Base-by-base conservation (phyloP, 345 rosid genomes). In the Citrus mangshanensis region DNA sequence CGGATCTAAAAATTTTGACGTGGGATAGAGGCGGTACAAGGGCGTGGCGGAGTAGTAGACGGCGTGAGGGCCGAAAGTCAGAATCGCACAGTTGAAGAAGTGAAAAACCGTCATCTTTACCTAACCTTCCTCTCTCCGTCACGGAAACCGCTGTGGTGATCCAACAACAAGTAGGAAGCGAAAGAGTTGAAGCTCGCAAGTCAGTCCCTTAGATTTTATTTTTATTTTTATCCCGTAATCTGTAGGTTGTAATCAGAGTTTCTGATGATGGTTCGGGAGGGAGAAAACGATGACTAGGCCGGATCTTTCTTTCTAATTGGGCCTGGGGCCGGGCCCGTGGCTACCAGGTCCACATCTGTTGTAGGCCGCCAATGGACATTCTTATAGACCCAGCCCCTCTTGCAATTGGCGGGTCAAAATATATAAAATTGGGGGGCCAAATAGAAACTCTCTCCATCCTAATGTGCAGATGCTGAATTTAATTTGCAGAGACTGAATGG, bases 1-100 rank as follows among this genome's bases (percentile, higher is more conserved):
- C 79, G 4, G 55, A 65, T 66, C 25, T 16, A 24, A 49, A 32
- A 69, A 67, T 63, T 75, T 64, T 51, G 59, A 81, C 38, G n/a
- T 3, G 78, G 80, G 49, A 13, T 19, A 49, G 35, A 6, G 56
- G 63, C 35, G 18, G 56, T 87, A 95, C 99, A 93, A 77, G 0
- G 99, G 99, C 74, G 99, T 95, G 71, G 98, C 98, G 74, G 99
- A 95, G 93, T 93, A 93, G 87, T 95, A 95, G 78, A 95, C 97
- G 83, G 99, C 99, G 86, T 95, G 99, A 77, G 99, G 99, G 9
- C 97, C 99, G 79, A 93, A 95, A 42, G 98, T 93, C 84, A 95
- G 95, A 85, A 95, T 95, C 38, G 99, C 98, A 75, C 99, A 95
- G 88, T 95, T 95, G 91, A 95, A 94, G 91, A 95, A 95, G 87